Conservation (phyloP, 2,329 filamentous ascomycete genomes). For the Diaporthe capsici region DNA sequence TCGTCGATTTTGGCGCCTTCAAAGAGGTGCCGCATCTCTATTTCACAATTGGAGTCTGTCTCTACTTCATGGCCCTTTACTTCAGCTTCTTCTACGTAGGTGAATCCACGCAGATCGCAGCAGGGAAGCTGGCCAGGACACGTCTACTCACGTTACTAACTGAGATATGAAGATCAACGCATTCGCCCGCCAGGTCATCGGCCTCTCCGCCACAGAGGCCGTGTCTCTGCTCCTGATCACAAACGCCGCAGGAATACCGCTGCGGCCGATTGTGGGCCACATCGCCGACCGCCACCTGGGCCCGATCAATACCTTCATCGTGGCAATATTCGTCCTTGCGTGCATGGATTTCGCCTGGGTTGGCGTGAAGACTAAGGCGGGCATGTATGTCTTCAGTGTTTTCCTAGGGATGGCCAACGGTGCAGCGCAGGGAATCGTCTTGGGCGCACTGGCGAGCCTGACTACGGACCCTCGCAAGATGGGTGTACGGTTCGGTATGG, state of each 20-base stretch:
- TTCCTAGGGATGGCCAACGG: conserved; percentile 61
- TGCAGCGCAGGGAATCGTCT: conserved; percentile 58
- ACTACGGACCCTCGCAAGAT: conserved; percentile 59
- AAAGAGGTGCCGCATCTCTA: conserved; percentile 61
- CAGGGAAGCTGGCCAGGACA: conserved; percentile 61
- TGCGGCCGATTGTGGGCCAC: conserved; percentile 66
- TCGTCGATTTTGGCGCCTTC: conserved; percentile 66
- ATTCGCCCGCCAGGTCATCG: conserved; percentile 54
- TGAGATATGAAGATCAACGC: conserved; percentile 47
- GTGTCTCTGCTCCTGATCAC: conserved; percentile 69
- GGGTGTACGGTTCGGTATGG: conserved; percentile 62
- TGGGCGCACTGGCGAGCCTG: conserved; percentile 57
- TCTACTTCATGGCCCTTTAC: conserved; percentile 65
- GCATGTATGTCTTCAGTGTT: conserved; percentile 60
- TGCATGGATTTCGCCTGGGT: conserved; percentile 70
- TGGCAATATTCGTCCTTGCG: conserved; percentile 60
- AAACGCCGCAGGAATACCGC: conserved; percentile 69
- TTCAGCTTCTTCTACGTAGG: conserved; percentile 65
- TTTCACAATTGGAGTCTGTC: conserved; percentile 54
- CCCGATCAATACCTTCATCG: conserved; percentile 68
- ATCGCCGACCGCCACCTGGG: conserved; percentile 68
- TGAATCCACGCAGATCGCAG: conserved; percentile 71
- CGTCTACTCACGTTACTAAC: conserved; percentile 42
- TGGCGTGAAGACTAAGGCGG: conserved; percentile 57
- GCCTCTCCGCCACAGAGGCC: conserved; percentile 63